A percentile compares a stretch with the other conserved stretches of the same genome.
These are phyloP conservation scores for Hymenochaete sp. DNA, from an alignment of 1,284 basidiomycete species.

Conservation along the genomic window DNA sequence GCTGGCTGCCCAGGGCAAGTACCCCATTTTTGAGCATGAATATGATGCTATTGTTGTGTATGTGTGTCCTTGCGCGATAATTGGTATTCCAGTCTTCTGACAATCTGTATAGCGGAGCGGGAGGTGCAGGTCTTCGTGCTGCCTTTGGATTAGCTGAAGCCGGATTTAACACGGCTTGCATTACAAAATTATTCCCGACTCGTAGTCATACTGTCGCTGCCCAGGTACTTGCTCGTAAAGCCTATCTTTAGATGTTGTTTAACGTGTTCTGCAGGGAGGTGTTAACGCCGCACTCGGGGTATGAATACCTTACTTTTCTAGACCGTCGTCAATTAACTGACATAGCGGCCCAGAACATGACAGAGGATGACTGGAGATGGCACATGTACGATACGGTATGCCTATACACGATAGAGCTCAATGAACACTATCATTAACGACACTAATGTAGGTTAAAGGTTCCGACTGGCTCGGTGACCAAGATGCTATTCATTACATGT, in stretches of 20 bases:
- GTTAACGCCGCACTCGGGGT: conserved; percentile 98
- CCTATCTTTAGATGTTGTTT: conserved; percentile 18
- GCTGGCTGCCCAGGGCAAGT: conserved; percentile 68
- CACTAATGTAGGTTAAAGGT: conserved; percentile 73
- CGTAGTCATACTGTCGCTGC: conserved; percentile 98
- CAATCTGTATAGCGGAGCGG: conserved; percentile 67
- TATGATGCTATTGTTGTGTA: conserved; percentile 96
- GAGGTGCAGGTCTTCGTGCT: conserved; percentile 95
- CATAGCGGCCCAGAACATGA: conserved; percentile 77
- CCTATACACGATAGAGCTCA: conserved; percentile 13
- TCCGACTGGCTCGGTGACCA: conserved; percentile 99
- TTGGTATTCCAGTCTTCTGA: background rate
- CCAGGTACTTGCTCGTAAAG: conserved; percentile 50
- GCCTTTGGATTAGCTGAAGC: conserved; percentile 99
- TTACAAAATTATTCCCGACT: conserved; percentile 99
- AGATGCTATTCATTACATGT: conserved; percentile 99
- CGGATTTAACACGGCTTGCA: conserved; percentile 97
- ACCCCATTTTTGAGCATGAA: conserved; percentile 96
- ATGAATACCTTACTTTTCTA: conserved; percentile 33
- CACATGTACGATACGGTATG: conserved; percentile 98
- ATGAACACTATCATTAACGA: conserved; percentile 15
- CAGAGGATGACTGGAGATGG: conserved; percentile 99
- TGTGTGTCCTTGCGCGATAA: conserved; percentile 29
- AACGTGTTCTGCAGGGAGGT: conserved; percentile 61
- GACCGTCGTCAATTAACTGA: conserved; percentile 7